phyloP scores from a whole-genome alignment of 1,284 basidiomycete genomes.

The Malassezia globosa region DNA sequence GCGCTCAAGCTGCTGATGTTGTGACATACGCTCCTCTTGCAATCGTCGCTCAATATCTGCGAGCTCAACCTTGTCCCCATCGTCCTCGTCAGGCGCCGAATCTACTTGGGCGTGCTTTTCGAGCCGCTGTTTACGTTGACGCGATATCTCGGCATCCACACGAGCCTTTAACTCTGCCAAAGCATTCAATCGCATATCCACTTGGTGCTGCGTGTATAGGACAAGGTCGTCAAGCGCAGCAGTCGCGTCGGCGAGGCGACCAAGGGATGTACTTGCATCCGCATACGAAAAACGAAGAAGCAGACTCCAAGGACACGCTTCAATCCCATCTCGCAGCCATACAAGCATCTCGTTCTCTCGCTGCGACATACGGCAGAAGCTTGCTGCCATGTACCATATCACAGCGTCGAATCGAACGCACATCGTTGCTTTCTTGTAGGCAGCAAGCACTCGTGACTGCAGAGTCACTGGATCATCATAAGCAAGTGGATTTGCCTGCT shows the following conservation, averaged over 20 bases:
- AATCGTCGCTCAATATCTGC: conserved; percentile 56
- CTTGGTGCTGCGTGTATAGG: conserved; percentile 58
- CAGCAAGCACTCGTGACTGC: conserved; percentile 63
- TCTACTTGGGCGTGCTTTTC: conserved; percentile 19
- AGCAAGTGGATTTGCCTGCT: conserved; percentile 83
- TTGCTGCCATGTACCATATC: conserved; percentile 88
- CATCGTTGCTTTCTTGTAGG: conserved; percentile 75
- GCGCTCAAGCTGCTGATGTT: conserved; percentile 28
- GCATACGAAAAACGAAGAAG: conserved; percentile 76
- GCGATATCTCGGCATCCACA: conserved; percentile 44
- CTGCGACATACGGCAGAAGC: conserved; percentile 63
- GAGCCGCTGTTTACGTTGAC: conserved; percentile 20
- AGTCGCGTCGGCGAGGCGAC: conserved; percentile 47
- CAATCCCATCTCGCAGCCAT: conserved; percentile 72
- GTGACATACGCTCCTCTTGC: conserved; percentile 34
- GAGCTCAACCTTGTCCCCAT: conserved; percentile 48
- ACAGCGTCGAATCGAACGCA: conserved; percentile 89
- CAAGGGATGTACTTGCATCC: conserved; percentile 64
- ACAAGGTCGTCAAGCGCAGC: conserved; percentile 58
- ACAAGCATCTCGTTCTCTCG: conserved; percentile 69
- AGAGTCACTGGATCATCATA: conserved; percentile 63
- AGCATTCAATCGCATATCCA: conserved; percentile 59
- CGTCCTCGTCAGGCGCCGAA: conserved; percentile 38
- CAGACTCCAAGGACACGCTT: conserved; percentile 78
- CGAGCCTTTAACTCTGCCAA: conserved; percentile 51